Evolutionary conservation across 805 yeast species (phyloP), one percentile per base, ranked within the genome.

Genomic region (Myxozyma udenii): DNA sequence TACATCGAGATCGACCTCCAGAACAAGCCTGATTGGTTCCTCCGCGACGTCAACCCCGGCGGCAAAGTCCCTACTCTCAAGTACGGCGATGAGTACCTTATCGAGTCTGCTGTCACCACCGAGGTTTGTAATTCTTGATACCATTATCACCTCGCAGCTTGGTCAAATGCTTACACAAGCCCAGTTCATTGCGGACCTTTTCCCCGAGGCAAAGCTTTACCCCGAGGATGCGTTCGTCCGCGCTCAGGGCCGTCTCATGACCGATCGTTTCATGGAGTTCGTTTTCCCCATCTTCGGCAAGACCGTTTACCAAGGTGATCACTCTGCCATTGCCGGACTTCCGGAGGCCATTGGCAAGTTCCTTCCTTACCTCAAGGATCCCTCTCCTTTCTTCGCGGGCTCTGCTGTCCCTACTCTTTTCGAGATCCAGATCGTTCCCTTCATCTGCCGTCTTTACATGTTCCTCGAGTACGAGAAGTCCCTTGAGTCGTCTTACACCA

Each of bases 191-290:
- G 67, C 65, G 22, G 64, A 62, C 44, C 35, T 53, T 44, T 50
- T 51, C 48, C 67, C 67, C 7, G 63, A 64, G 39, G 57, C 58
- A 35, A 46, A 83, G 79, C 71, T 86, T 79, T 44, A 78, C 78
- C 79, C 98, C 82, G 66, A 90, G 68, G 65, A 84, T 77, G 71
- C 91, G 86, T 74, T 91, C 96, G 83, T 90, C 89, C 75, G 47
- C 30, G 64, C 64, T 33, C 51, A 58, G 50, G 44, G 53, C 50
- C 23, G 53, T 14, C 47, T 61, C 21, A 50, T 61, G 61, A 52
- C 60, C 22, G 64, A 61, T 44, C 51, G 64, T 26, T 61, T 46
- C 58, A 35, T 40, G 44, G 61, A 55, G 43, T 32, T 30, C 12
- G 33, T 61, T 19, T 47, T 51, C 41, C 51, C 58, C 21, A 30